Base-by-base conservation (phyloP, 179 eudicot species). In the Heliamphora ciliata region DNA sequence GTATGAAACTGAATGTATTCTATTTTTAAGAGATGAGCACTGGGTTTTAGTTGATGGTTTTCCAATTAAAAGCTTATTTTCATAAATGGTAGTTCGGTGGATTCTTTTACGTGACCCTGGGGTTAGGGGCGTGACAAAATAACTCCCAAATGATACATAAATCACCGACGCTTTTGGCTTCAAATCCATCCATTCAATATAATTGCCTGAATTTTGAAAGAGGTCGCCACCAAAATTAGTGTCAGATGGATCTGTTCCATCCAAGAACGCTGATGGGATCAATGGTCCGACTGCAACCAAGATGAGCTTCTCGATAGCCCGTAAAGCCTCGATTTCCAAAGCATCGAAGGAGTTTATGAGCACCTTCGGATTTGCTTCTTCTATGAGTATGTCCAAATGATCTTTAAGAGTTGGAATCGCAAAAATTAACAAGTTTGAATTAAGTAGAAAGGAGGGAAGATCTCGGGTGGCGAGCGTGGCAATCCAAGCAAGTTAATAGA, bases 301-400 rank as follows among this genome's bases (percentile, higher is more conserved):
- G 24, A 59, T 59, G 6, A 10, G 40, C 69, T 77, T 77, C 40
- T n/a, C 69, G 17, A 60, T 60, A 8, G 90, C 79, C 52, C 73
- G 81, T 2, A 92, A 54, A 40, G 89, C 85, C 3, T 80, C 83
- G 1, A 61, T 50, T 74, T 92, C 95, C 71, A 90, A 74, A 2
- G 74, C 90, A 55, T 90, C 90, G 44, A 88, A 92, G 48, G 92
- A 82, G 84, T 91, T 92, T 0, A 92, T 86, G 0, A 92, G 88
- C 10, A 92, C 60, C 24, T 2, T 91, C 0, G 93, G 88, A 0
- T 75, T 85, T 0, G 79, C 76, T 52, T 84, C 84, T 11, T 24
- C 77, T 55, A 85, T 82, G 4, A 91, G 77, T 72, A 60, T 72
- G 4, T 83, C 87, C 0, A 89, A 6, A 70, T 91, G 93, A 82